Conservation (phyloP, 1,284 basidiomycete genomes). For the Fistulinella cinereoalba region DNA sequence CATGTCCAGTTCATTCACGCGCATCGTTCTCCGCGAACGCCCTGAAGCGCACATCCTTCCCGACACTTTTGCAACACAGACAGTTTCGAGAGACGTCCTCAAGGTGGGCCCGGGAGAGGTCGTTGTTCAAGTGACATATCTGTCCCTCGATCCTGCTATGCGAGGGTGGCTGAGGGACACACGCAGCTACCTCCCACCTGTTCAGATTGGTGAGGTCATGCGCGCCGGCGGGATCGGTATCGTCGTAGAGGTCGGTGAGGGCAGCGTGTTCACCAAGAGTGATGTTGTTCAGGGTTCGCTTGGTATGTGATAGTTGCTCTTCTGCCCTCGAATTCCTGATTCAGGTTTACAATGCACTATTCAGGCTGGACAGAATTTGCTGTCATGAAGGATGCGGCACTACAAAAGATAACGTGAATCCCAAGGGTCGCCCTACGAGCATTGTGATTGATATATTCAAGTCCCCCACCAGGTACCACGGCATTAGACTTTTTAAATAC, state of each 20-base stretch:
- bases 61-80: constrained; percentile 68
- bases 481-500: constrained; percentile 76
- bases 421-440: background rate
- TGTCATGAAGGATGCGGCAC: constrained; percentile 53
- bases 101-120: constrained; percentile 58
- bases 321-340: constrained; percentile 4
- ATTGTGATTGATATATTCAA: constrained; percentile 25
- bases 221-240: constrained; percentile 69
- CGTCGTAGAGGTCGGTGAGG: constrained; percentile 58
- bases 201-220: constrained; percentile 84
- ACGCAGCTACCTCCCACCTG: constrained; percentile 67
- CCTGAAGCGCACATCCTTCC: constrained; percentile 64
- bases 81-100: constrained; percentile 49
- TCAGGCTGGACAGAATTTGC: constrained; percentile 80
- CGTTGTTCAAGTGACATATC: constrained; percentile 70
- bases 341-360: background rate
- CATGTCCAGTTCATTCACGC: constrained; percentile 48
- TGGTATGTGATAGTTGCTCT: constrained; percentile 41
- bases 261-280: constrained; percentile 56
- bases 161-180: constrained; percentile 74
- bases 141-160: constrained; percentile 86
- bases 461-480: constrained; percentile 52
- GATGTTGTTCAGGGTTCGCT: constrained; percentile 60
- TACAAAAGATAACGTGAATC: constrained; percentile 45
- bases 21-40: constrained; percentile 71